phyloP scores from a whole-genome alignment of 768 basidiomycete species.

The Trametes punicea region DNA sequence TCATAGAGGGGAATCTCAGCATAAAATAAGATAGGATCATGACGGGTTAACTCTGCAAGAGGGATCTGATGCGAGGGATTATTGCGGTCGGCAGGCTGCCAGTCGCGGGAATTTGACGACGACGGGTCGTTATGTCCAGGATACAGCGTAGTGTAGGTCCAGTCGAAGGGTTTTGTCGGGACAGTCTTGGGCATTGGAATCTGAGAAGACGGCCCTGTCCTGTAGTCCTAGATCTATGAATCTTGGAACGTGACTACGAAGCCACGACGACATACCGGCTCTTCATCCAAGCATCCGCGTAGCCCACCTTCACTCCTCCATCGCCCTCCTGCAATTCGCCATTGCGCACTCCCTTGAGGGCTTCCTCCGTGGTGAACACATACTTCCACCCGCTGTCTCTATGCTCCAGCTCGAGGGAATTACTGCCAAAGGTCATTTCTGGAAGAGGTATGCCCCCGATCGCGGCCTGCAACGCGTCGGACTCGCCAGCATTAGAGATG shows the following conservation, averaged over 20 bases:
- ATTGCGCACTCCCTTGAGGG: slow-evolving; percentile 68
- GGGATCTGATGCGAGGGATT: slow-evolving; percentile 69
- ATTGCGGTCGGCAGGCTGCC: slow-evolving; percentile 55
- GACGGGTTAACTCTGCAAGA: slow-evolving; percentile 77
- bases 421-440: slow-evolving; percentile 96
- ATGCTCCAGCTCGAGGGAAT: slow-evolving; percentile 68
- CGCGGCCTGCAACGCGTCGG: slow-evolving; percentile 60
- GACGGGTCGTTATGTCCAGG: slow-evolving; percentile 48
- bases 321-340: slow-evolving; percentile 77
- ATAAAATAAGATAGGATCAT: slow-evolving; percentile 97
- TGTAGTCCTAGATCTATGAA: slow-evolving; percentile 38
- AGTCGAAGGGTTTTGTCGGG: slow-evolving; percentile 87
- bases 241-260: not conserved
- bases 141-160: slow-evolving; percentile 96
- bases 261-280: slow-evolving; percentile 57
- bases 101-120: slow-evolving; percentile 31
- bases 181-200: slow-evolving; percentile 70
- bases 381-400: slow-evolving; percentile 59
- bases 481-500: slow-evolving; percentile 76
- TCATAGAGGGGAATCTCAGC: slow-evolving; percentile 94
- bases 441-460: slow-evolving; percentile 76
- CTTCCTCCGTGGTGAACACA: slow-evolving; percentile 62
- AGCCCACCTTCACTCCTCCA: slow-evolving; percentile 90
- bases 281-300: slow-evolving; percentile 92
- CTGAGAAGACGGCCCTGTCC: slow-evolving; percentile 63